These are phyloP conservation scores for Sugiyamaella floridensis DNA, from an alignment of 805 yeast species.

Conservation along the genomic window DNA sequence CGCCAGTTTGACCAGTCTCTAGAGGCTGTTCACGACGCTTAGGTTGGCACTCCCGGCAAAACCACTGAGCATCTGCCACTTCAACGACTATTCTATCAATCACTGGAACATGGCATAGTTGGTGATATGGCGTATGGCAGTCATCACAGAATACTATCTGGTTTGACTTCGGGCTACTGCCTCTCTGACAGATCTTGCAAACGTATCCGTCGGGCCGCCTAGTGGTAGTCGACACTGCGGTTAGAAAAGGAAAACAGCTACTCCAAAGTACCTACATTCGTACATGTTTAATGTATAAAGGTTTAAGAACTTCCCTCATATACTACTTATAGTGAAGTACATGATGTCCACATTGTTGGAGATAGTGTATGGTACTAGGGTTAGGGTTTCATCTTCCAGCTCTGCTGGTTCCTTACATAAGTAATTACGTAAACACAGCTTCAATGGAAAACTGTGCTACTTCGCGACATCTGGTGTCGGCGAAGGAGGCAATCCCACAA, in stretches of 20 bases:
- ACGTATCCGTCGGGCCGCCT: slow-evolving; percentile 25
- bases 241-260: background rate
- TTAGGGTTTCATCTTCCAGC: too few relatives aligned
- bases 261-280: background rate
- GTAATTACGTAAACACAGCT: too few relatives aligned
- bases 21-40: slow-evolving; percentile 30
- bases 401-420: too few relatives aligned
- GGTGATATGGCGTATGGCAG: slow-evolving; percentile 94
- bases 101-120: slow-evolving; percentile 69
- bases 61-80: slow-evolving; percentile 96
- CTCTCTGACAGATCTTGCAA: slow-evolving; percentile 35
- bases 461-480: too few relatives aligned
- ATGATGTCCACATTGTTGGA: too few relatives aligned
- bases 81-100: slow-evolving; percentile 71
- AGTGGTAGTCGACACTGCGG: background rate
- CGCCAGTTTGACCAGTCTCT: slow-evolving; percentile 34
- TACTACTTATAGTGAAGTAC: too few relatives aligned
- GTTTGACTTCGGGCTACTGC: slow-evolving; percentile 47
- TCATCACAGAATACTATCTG: slow-evolving; percentile 95
- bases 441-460: too few relatives aligned
- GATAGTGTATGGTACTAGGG: too few relatives aligned
- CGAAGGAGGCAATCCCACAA: too few relatives aligned
- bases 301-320: too few relatives aligned
- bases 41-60: slow-evolving; percentile 69
- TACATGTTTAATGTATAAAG: background rate